Evolutionary conservation across 2,329 filamentous ascomycete species (phyloP), one percentile per base, ranked within the genome.

Genomic region (Beauveria rudraprayagi): DNA sequence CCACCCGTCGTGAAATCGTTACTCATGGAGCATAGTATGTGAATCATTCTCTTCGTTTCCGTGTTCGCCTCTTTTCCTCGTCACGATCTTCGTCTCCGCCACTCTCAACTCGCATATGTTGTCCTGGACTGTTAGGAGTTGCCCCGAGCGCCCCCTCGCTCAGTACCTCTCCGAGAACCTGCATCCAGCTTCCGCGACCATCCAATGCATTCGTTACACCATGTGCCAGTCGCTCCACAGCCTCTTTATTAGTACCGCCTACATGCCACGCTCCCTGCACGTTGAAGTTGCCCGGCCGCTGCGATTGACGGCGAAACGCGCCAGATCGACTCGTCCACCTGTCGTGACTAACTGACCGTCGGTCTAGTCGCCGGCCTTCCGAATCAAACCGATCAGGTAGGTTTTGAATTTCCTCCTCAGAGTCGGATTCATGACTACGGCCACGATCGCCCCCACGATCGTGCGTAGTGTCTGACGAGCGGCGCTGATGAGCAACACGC

Each of bases 301-400:
- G 71, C 7, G 71, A 66, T 52, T 69, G 66, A 57, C 76, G 76
- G 40, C 74, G 72, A 62, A 82, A 81, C 0, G 76, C 72, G 3
- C 79, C 79, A 9, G 65, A 70, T 3, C 78, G 72, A 3, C 69
- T 70, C 1, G 74, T 73, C 73, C 71, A 72, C 3, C 67, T 63
- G 66, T 56, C 61, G 6, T 60, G 62, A 7, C 57, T 62, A 2
- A 51, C 44, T 8, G 64, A 62, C 5, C 63, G 65, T 8, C 65
- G 65, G 51, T 74, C 70, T 1, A 82, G 65, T 1, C 74, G 77
- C 14, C 69, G 72, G 1, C 80, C 80, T 2, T 76, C 65, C 0
- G 67, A 60, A 62, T 82, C 78, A 55, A 82, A 82, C 0, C 80
- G 75, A 56, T 78, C 76, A 0, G 80, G 80, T 0, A 82, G 67